Conservation (phyloP, 208 protist genomes). For the Leishmania aethiopica region DNA sequence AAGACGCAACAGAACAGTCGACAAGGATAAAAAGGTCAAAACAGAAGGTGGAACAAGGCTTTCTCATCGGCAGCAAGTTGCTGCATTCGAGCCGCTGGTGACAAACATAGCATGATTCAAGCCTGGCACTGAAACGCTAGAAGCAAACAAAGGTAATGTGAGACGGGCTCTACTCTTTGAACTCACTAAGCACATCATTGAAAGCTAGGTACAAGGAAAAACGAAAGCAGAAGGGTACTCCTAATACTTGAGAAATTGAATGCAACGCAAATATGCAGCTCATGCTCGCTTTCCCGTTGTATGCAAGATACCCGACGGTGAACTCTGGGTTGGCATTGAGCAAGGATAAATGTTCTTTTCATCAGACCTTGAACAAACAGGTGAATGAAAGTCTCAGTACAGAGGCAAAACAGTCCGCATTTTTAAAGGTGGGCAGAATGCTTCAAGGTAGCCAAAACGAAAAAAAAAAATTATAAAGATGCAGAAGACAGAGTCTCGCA, state of each 20-base stretch:
- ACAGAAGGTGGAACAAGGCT: background rate
- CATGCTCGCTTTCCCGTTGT: background rate
- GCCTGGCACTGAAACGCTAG: background rate
- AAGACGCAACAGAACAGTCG: background rate
- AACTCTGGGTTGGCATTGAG: background rate
- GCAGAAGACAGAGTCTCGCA: too few relatives aligned
- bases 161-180: background rate
- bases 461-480: too few relatives aligned
- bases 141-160: background rate
- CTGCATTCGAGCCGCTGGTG: background rate
- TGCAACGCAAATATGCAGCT: background rate
- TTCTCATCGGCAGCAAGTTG: background rate
- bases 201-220: background rate
- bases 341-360: background rate
- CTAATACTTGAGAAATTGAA: background rate
- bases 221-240: background rate
- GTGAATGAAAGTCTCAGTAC: too few relatives aligned
- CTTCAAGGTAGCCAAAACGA: too few relatives aligned
- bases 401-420: too few relatives aligned
- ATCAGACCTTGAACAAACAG: too few relatives aligned
- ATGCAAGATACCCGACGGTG: background rate
- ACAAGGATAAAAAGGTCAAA: background rate
- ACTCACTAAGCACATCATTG: background rate
- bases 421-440: too few relatives aligned
- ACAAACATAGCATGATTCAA: background rate